Base-by-base conservation (phyloP, 1,139 yeast genomes). In the Meyerozyma guilliermondii region DNA sequence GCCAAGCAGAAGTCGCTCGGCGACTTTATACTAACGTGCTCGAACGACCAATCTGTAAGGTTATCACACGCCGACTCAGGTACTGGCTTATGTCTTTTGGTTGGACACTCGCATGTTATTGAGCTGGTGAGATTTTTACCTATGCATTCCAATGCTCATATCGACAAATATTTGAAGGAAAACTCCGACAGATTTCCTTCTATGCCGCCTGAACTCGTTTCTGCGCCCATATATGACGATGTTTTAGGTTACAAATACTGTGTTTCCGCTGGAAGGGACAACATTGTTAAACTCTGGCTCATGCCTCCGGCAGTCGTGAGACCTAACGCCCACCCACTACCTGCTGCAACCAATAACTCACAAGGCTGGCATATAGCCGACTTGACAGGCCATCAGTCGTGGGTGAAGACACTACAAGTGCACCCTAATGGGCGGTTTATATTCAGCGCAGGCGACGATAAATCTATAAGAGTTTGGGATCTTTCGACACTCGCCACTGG, bases 61-160 rank as follows among this genome's bases (percentile, higher is more conserved):
- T 60, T 89, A 28, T 76, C 87, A 1, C 71, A 71, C 45, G 78
- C 80, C 40, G 77, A 73, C 17, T 71, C 85, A 1, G 89, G 92
- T 0, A 81, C 81, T 3, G 89, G 89, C 3, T 62, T 83, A 14
- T 78, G 87, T 1, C 65, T 82, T 39, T 72, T 87, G 52, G 60
- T 83, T 23, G 95, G 95, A 0, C 97, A 91, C 62, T 76, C 76
- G 17, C 96, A 88, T 62, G 97, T 89, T 11, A 75, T 91, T 11
- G 97, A 91, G 58, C 75, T 80, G 37, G 83, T 80, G 8, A 74
- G 74, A 41, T 82, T 88, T 51, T 74, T 91, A 24, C 96, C 96
- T 0, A 48, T 53, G 39, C 51, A 60, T 1, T 66, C 83, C 3
- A 74, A 79, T 54, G 52, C 55, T 33, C 70, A 69, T 48, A 59